These are phyloP conservation scores for Musa itinerans DNA, from an alignment of 176 grass and related monocot genomes.

Conservation along the genomic window DNA sequence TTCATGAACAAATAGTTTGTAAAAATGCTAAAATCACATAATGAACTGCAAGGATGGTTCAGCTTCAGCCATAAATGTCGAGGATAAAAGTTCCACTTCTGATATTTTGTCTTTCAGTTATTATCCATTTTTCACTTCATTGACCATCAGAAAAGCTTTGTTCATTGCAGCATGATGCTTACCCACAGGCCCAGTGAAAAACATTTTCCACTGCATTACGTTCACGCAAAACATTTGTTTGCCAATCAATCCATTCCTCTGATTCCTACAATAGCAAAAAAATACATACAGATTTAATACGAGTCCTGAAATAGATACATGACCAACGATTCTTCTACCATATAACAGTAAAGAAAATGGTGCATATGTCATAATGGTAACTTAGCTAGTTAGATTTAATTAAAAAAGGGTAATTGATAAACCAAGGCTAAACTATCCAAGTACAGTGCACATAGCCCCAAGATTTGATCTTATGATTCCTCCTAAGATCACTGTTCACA, in stretches of 20 bases:
- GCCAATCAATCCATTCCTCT: slow-evolving; percentile 25
- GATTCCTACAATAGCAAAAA: slow-evolving; percentile 7
- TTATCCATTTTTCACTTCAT: slow-evolving; percentile 1
- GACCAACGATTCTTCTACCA: not conserved
- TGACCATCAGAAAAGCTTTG: not conserved
- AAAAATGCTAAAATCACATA: not conserved
- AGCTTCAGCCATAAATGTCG: not conserved
- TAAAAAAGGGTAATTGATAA: too few relatives aligned
- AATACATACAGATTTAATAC: not conserved
- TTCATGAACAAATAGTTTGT: not conserved
- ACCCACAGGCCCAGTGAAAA: slow-evolving; percentile 21
- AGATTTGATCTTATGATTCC: too few relatives aligned
- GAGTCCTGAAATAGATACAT: not conserved
- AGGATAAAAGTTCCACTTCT: not conserved
- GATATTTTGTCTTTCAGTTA: not conserved
- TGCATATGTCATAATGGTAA: too few relatives aligned
- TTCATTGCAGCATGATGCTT: slow-evolving; percentile 1
- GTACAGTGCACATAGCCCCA: too few relatives aligned
- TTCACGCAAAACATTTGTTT: slow-evolving; percentile 14
- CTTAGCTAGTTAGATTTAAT: too few relatives aligned
- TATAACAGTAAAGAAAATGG: too few relatives aligned
- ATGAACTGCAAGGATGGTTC: not conserved
- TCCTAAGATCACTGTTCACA: too few relatives aligned
- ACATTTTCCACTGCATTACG: slow-evolving; percentile 24
- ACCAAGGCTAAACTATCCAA: too few relatives aligned